Conservation (phyloP, 192 early-diverging fungal species). For the Linnemannia elongata region DNA sequence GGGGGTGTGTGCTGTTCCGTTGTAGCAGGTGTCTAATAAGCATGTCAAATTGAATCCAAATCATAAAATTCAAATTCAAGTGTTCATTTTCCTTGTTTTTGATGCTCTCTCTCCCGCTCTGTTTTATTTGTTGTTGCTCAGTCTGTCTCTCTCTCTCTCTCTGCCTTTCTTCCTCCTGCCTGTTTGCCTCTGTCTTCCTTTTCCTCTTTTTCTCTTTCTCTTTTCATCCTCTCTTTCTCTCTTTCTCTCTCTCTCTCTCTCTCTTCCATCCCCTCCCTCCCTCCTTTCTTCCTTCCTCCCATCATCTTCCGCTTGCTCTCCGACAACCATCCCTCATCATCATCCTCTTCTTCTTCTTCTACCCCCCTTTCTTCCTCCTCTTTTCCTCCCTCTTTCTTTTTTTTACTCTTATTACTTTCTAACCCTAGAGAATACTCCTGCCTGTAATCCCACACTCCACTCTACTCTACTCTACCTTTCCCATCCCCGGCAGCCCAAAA, state of each 20-base stretch:
- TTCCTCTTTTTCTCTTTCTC: too few relatives aligned
- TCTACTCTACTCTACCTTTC: not conserved
- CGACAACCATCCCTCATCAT: not conserved
- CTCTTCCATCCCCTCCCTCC: not conserved
- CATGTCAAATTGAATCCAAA: too few relatives aligned
- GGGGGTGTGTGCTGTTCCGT: too few relatives aligned
- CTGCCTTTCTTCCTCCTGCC: too few relatives aligned
- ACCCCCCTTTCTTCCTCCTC: not conserved
- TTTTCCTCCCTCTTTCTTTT: not conserved
- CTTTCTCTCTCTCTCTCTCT: not conserved
- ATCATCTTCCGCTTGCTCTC: not conserved
- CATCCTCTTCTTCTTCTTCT: not conserved
- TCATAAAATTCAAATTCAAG: too few relatives aligned
- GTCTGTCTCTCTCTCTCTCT: too few relatives aligned
- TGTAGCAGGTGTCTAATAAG: too few relatives aligned
- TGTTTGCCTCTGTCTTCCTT: too few relatives aligned
- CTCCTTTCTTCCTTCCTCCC: not conserved
- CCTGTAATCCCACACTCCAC: not conserved
- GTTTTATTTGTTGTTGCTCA: too few relatives aligned
- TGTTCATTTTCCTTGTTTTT: not conserved
- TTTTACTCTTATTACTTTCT: not conserved
- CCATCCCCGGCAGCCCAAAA: not conserved
- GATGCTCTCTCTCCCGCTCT: not conserved
- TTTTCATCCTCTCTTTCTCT: not conserved
- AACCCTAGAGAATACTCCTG: not conserved